Conservation (phyloP, 805 yeast species). For the Cyberlindnera xylosilytica region DNA sequence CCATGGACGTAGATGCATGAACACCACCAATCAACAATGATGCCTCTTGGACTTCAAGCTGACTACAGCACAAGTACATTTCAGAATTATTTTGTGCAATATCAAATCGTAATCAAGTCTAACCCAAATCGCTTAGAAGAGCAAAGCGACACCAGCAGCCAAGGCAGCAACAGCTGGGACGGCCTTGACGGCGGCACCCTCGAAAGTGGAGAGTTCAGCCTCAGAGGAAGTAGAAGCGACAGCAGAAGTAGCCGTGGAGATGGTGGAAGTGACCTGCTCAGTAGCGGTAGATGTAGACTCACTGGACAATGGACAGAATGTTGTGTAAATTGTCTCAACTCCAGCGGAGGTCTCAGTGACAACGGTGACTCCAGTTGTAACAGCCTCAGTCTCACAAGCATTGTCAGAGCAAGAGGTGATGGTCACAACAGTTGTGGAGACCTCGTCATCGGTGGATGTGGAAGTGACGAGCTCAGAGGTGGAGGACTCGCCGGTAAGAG, state of each 20-base stretch:
- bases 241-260: constrained; percentile 3
- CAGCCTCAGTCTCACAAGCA: constrained; percentile 17
- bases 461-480: constrained; percentile 2
- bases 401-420: constrained; percentile 25
- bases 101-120: no score
- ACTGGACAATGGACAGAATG: constrained; percentile 25
- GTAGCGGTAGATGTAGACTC: constrained; percentile 20
- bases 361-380: constrained; percentile 29
- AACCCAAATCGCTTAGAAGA: no score
- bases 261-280: constrained; percentile 9
- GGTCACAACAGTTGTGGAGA: constrained; percentile 17
- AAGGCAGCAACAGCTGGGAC: constrained; percentile 13
- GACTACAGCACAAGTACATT: no score
- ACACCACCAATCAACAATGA: no score
- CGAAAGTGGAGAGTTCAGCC: constrained; percentile 10
- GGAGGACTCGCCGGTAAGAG: constrained; percentile 9
- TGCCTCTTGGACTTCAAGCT: no score
- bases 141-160: constrained; percentile 19
- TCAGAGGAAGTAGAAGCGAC: constrained; percentile 6
- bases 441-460: constrained; percentile 16
- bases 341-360: constrained; percentile 30
- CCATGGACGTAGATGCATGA: no score
- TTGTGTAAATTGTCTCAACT: constrained; percentile 20
- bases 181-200: constrained; percentile 7
- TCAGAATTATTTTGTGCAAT: no score